Base-by-base conservation (phyloP, 345 rosid genomes). In the Hibiscus trionum region DNA sequence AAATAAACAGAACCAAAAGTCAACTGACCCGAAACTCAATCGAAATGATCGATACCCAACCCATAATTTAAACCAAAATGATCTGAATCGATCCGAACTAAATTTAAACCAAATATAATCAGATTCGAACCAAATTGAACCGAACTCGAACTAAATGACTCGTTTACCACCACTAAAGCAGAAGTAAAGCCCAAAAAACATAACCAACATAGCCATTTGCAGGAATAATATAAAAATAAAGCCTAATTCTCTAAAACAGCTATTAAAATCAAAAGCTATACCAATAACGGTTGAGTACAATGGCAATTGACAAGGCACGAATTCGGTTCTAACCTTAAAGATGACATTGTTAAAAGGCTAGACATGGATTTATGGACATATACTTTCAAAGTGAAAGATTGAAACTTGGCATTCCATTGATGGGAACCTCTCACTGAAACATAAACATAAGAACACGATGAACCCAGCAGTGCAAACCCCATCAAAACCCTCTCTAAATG, bases 401-500 rank as follows among this genome's bases (percentile, higher is more conserved):
- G 77, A 74, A 77, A 61, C 80, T 78, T 84, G 35, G 65, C 73
- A 70, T 58, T 58, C 26, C 26, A 70, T 1, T 55, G 68, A 53
- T 59, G 72, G 35, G 75, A 76, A 53, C 64, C 77, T 70, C 75
- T 69, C 4, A 55, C 71, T 11, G 73, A 69, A 78, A 76, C 46
- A 33, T 56, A 86, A 78, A 76, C 46, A 33, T 56, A 86, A 64
- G 79, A 74, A 79, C 81, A 71, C 72, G 72, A 71, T 4, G 84
- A 82, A 77, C 80, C 80, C 80, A 81, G 66, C 29, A 81, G 16
- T 1, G 88, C 77, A 81, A 80, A 66, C 65, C n/a, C n/a, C n/a
- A n/a, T n/a, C n/a, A n/a, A n/a, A n/a, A n/a, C n/a, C 83, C 90
- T 61, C 46, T 26, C 49, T 27, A 73, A 67, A 76, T 64, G 39